Evolutionary conservation across 1,139 yeast genomes (phyloP).

Genomic region (Pichia sp.): DNA sequence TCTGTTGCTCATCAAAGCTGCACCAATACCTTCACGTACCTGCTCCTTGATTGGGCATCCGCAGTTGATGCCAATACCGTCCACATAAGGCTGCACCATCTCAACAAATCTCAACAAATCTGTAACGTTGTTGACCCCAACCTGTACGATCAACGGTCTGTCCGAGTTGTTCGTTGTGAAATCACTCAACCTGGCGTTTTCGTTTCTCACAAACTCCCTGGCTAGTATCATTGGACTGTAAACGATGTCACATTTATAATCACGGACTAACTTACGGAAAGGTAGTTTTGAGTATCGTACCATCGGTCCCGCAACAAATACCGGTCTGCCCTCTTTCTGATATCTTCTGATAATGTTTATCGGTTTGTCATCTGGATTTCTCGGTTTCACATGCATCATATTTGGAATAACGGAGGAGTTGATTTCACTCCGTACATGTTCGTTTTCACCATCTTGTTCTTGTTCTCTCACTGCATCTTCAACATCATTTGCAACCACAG

Average conservation of each 20-base stretch:
- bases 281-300: constrained; percentile 94
- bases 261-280: constrained; percentile 74
- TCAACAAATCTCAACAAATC: constrained; percentile 80
- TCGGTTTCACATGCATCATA: not conserved
- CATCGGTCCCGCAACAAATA: constrained; percentile 91
- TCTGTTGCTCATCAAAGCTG: constrained; percentile 84
- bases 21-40: constrained; percentile 93
- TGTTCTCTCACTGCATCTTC: not conserved
- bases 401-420: constrained; percentile 1
- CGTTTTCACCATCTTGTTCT: not conserved
- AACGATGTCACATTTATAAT: constrained; percentile 73
- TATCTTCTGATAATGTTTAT: constrained; percentile 46
- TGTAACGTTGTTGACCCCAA: constrained; percentile 84
- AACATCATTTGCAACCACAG: not conserved
- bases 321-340: constrained; percentile 51
- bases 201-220: constrained; percentile 85
- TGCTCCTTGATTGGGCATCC: constrained; percentile 98
- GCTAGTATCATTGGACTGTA: constrained; percentile 97
- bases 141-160: constrained; percentile 76
- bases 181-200: constrained; percentile 74
- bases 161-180: constrained; percentile 74
- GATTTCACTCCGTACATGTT: not conserved
- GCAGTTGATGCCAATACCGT: constrained; percentile 92
- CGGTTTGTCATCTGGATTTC: constrained; percentile 54
- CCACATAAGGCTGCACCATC: constrained; percentile 86